Conservation (phyloP, 352 stramenopile species). For the Saprolegnia parasitica region DNA sequence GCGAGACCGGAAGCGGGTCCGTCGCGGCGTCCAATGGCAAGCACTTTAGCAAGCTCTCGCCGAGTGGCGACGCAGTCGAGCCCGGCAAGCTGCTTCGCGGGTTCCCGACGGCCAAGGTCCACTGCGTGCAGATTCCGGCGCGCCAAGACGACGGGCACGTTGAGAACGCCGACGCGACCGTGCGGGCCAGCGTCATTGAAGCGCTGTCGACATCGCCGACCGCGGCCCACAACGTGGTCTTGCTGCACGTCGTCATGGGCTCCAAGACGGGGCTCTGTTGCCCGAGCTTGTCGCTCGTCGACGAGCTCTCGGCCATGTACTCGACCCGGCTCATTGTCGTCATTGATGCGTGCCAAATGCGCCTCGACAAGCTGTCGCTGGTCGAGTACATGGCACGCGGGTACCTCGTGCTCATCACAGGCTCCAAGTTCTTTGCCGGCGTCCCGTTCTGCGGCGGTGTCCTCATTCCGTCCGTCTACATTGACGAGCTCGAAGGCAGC, state of each 20-base stretch:
- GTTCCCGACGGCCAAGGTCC: constrained; percentile 56
- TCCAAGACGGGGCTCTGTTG: constrained; percentile 82
- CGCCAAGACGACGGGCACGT: constrained; percentile 54
- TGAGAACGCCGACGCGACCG: constrained; percentile 41
- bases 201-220: constrained; percentile 38
- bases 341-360: constrained; percentile 85
- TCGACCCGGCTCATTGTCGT: constrained; percentile 73
- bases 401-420: constrained; percentile 75
- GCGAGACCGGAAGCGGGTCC: constrained; percentile 80
- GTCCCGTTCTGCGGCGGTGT: constrained; percentile 83
- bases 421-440: constrained; percentile 85
- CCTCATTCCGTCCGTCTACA: constrained; percentile 66
- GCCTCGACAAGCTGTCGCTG: constrained; percentile 55
- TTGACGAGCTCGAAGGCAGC: constrained; percentile 74
- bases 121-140: constrained; percentile 56
- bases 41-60: constrained; percentile 80
- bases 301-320: constrained; percentile 50
- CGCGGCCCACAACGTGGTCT: constrained; percentile 53
- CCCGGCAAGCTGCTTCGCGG: constrained; percentile 46
- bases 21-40: constrained; percentile 62
- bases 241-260: constrained; percentile 82
- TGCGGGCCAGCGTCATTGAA: constrained; percentile 43
- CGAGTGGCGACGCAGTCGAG: constrained; percentile 49
- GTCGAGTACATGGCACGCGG: constrained; percentile 55
- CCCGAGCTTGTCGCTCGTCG: constrained; percentile 60